Evolutionary conservation across 768 basidiomycete species (phyloP), one percentile per base, ranked within the genome.

Genomic region (Lactarius pseudohatsudake): DNA sequence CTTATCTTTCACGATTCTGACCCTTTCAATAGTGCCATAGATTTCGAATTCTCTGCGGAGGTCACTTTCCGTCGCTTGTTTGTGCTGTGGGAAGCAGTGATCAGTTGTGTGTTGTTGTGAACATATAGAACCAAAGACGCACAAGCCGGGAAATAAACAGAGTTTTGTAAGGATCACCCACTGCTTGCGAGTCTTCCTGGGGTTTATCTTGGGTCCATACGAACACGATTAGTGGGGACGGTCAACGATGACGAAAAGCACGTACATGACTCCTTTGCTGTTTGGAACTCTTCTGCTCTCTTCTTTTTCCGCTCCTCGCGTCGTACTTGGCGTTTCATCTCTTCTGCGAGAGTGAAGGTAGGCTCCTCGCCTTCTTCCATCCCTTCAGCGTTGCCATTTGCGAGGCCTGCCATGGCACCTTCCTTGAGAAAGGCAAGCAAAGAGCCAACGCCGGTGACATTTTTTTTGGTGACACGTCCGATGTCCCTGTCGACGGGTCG

Each of bases 141-240:
- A 96, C 95, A 75, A 99, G 79, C 71, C 95, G 89, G 40, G 96
- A 91, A 69, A 98, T 94, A 77, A 99, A 99, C 28, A 99, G 81
- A 0, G 97, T 98, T 76, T 98, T 98, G 81, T 98, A 99, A 4
- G 97, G 97, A 74, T 99, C 97, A 2, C 97, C 97, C 50, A 90
- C 82, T 38, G 94, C 96, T 74, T 96, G 88, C 15, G 89, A 64
- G 73, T 99, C 96, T 62, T 96, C 96, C 22, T 90, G 83, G 10
- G 97, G 97, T 75, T 95, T 94, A 79, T 96, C 96, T 98, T 72
- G 36, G 69, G 20, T 58, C 15, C 11, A 18, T 36, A 66, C 60
- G 61, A 69, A 70, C 61, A 45, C 47, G 7, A 59, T 70, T 58
- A 70, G 61, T 60, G 22, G 15, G 56, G 64, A 47, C 9, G 8